Conservation (phyloP, 192 early-diverging fungal species). For the Linnemannia elongata region DNA sequence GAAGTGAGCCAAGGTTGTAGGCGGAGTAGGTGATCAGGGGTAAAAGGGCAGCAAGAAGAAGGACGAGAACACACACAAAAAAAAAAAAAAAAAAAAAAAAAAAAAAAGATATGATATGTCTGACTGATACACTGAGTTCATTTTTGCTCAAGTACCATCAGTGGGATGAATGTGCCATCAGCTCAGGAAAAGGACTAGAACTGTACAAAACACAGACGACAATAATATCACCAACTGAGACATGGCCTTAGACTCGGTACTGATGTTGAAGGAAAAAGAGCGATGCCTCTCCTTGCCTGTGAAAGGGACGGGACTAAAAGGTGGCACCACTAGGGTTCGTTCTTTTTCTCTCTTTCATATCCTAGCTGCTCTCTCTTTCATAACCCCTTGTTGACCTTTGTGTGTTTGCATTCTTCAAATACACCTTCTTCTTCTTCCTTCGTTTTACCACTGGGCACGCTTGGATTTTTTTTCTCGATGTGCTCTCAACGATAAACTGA, state of each 20-base stretch:
- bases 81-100: too few relatives aligned
- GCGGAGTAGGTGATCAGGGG: not conserved
- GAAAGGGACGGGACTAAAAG: not conserved
- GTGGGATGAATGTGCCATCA: not conserved
- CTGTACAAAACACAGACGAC: not conserved
- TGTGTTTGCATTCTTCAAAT: not conserved
- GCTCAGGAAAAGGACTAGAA: not conserved
- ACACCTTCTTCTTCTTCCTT: not conserved
- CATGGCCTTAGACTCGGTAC: conserved; percentile 4
- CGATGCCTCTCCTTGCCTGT: not conserved
- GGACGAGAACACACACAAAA: not conserved
- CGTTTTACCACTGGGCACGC: not conserved
- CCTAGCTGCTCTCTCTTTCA: not conserved
- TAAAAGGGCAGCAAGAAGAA: not conserved
- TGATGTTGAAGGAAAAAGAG: not conserved
- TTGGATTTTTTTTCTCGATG: not conserved
- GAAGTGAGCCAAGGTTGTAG: not conserved
- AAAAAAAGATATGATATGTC: too few relatives aligned
- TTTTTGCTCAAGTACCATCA: not conserved
- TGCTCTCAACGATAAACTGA: not conserved
- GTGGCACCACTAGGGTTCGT: not conserved
- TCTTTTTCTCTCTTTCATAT: too few relatives aligned
- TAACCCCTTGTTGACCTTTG: not conserved
- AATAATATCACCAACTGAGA: conserved; percentile 2
- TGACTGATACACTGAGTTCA: not conserved